These are phyloP conservation scores for Pythium aphanidermatum DNA, from an alignment of 352 stramenopile genomes.

Conservation along the genomic window DNA sequence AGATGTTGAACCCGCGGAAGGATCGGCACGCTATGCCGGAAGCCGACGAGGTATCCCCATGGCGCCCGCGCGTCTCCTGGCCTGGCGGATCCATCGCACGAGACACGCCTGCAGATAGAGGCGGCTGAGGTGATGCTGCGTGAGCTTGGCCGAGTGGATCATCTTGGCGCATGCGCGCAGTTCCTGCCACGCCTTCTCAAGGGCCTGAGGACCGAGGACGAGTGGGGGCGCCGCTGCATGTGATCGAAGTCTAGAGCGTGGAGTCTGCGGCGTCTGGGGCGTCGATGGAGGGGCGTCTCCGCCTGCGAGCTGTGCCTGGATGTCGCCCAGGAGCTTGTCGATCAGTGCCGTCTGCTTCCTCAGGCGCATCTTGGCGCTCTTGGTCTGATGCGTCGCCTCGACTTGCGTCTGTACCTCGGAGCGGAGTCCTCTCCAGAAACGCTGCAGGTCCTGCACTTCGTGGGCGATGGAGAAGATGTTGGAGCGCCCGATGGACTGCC, in stretches of 20 bases:
- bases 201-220: background rate
- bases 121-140: constrained; percentile 61
- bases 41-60: too few species aligned
- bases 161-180: constrained; percentile 57
- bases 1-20: too few species aligned
- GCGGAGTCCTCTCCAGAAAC: constrained; percentile 52
- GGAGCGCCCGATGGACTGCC: constrained; percentile 34
- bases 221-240: background rate
- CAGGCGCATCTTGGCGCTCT: constrained; percentile 46
- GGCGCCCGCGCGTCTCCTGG: constrained; percentile 25
- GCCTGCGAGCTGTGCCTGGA: constrained; percentile 19
- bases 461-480: constrained; percentile 49
- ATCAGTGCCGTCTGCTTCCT: constrained; percentile 51
- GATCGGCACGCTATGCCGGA: too few species aligned
- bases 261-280: constrained; percentile 4
- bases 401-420: constrained; percentile 45
- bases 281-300: constrained; percentile 5
- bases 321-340: constrained; percentile 39
- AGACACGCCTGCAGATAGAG: constrained; percentile 57
- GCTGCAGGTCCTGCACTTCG: constrained; percentile 59
- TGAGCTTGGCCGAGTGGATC: constrained; percentile 57
- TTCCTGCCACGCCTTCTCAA: constrained; percentile 46
- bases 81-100: constrained; percentile 49
- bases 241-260: background rate
- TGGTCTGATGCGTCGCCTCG: constrained; percentile 54